A percentile compares a stretch with the other conserved stretches of the same genome.
These are phyloP conservation scores for Thelephora ganbajun DNA, from an alignment of 768 basidiomycete species.

Conservation along the genomic window DNA sequence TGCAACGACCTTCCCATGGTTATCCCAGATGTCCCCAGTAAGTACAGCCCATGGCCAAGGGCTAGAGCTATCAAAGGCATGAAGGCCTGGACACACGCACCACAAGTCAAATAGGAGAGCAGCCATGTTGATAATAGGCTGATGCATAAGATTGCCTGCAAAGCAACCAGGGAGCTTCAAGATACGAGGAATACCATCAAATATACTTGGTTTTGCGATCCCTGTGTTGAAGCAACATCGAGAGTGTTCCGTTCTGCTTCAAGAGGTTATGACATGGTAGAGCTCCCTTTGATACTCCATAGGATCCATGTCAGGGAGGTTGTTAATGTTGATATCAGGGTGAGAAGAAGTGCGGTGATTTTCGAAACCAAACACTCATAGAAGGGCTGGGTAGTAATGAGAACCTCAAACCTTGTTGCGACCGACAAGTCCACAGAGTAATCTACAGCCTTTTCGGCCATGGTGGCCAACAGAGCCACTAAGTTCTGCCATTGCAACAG, in stretches of 20 bases:
- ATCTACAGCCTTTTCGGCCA: conserved; percentile 20
- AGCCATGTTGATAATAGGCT: conserved; percentile 21
- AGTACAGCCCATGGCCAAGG: conserved; percentile 21
- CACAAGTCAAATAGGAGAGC: conserved; percentile 20
- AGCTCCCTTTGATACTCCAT: conserved; percentile 11
- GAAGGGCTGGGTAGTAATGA: conserved; percentile 21
- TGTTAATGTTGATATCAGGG: conserved; percentile 14
- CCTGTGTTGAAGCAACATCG: conserved; percentile 16
- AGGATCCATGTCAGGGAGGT: neutral
- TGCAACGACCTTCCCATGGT: conserved; percentile 23
- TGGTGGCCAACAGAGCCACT: conserved; percentile 22
- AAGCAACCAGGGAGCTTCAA: conserved; percentile 19
- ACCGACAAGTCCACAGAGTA: conserved; percentile 19
- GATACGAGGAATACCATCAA: conserved; percentile 14
- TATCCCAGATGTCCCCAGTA: conserved; percentile 16
- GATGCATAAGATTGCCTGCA: conserved; percentile 25
- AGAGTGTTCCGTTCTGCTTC: conserved; percentile 15
- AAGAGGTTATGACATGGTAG: conserved; percentile 7
- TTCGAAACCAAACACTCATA: conserved; percentile 12
- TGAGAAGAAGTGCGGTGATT: conserved; percentile 15
- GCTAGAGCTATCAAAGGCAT: conserved; percentile 8
- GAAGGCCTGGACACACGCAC: conserved; percentile 16
- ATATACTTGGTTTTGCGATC: conserved; percentile 22
- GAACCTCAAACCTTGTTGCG: conserved; percentile 12
- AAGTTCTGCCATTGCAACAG: conserved; percentile 4